Percentiles rank a stretch among this genome's conserved stretches.
Conservation (phyloP, 495 filamentous ascomycete species). For the Aspergillus campestris region DNA sequence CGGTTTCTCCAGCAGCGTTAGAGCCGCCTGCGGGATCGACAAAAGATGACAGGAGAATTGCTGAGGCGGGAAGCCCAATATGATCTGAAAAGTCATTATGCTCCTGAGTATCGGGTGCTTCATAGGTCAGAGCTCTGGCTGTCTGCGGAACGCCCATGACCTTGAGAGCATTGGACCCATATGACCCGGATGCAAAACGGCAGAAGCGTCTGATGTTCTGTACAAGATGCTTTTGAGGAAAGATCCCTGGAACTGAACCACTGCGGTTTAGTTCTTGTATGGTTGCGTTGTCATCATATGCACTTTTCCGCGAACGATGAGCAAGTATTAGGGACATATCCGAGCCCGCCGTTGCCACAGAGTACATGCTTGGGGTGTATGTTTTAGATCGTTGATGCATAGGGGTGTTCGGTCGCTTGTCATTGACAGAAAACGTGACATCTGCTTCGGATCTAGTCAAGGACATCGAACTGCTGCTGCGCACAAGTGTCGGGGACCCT, state of each 20-base stretch:
- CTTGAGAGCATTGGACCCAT: constrained; percentile 62
- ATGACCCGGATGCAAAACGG: constrained; percentile 70
- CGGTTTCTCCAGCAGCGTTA: constrained; percentile 60
- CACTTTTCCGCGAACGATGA: constrained; percentile 41
- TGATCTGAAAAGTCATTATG: constrained; percentile 65
- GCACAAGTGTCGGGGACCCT: constrained; percentile 43
- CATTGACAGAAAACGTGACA: constrained; percentile 22
- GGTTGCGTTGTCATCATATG: constrained; percentile 47
- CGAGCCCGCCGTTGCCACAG: constrained; percentile 55
- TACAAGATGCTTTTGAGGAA: constrained; percentile 57
- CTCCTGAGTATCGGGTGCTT: constrained; percentile 47
- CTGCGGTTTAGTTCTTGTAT: constrained; percentile 47
- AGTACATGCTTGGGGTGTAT: constrained; percentile 59
- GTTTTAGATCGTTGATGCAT: constrained; percentile 25
- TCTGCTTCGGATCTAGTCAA: constrained; percentile 41
- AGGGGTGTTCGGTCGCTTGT: constrained; percentile 24
- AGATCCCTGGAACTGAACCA: constrained; percentile 53
- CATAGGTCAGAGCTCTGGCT: constrained; percentile 28
- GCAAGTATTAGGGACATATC: constrained; percentile 56
- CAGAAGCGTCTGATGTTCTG: constrained; percentile 67
- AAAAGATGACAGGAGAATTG: constrained; percentile 68
- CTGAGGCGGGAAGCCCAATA: constrained; percentile 55
- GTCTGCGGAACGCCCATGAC: constrained; percentile 57
- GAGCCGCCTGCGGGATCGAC: constrained; percentile 68
- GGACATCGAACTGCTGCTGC: constrained; percentile 40